Percentiles rank a stretch among this genome's conserved stretches.
Conservation (phyloP, 1,284 basidiomycete species). For the Prillingera fragicola region DNA sequence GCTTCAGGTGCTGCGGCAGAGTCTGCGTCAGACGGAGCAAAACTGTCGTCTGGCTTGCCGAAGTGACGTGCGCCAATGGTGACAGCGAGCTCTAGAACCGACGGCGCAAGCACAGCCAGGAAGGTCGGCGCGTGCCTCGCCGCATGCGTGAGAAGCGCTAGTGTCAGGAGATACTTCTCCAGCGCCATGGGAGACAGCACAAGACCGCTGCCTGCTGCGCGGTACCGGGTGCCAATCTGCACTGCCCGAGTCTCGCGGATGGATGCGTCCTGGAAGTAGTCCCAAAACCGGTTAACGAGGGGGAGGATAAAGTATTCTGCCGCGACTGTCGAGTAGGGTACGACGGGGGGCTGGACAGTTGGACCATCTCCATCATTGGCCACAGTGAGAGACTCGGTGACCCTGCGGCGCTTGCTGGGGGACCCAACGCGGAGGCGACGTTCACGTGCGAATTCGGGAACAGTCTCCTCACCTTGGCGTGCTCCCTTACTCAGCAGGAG, state of each 20-base stretch:
- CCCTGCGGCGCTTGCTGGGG: slow-evolving; percentile 29
- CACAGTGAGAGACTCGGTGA: slow-evolving; percentile 27
- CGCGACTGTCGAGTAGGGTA: slow-evolving; percentile 65
- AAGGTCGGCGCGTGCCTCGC: slow-evolving; percentile 71
- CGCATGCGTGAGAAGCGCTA: slow-evolving; percentile 75
- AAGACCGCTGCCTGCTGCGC: slow-evolving; percentile 69
- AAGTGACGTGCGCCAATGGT: slow-evolving; percentile 66
- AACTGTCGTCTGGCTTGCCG: background rate
- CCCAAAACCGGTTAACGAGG: slow-evolving; percentile 82
- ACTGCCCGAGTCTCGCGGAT: slow-evolving; percentile 64
- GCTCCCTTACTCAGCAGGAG: slow-evolving; percentile 38
- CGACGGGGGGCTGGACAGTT: slow-evolving; percentile 21
- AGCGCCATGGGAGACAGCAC: slow-evolving; percentile 71
- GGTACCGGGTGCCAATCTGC: slow-evolving; percentile 53
- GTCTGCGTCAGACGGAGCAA: too few species aligned
- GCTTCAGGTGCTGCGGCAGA: slow-evolving; percentile 51
- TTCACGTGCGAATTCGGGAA: slow-evolving; percentile 62
- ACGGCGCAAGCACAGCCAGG: slow-evolving; percentile 70
- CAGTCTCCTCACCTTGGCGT: slow-evolving; percentile 44
- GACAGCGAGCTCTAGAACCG: slow-evolving; percentile 72
- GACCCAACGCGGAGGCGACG: slow-evolving; percentile 64
- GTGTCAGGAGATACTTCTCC: slow-evolving; percentile 65
- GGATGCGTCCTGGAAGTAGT: slow-evolving; percentile 75
- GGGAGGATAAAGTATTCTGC: slow-evolving; percentile 82
- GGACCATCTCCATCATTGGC: background rate